Base-by-base conservation (phyloP, 1,284 basidiomycete species). In the Marasmius fiardii region DNA sequence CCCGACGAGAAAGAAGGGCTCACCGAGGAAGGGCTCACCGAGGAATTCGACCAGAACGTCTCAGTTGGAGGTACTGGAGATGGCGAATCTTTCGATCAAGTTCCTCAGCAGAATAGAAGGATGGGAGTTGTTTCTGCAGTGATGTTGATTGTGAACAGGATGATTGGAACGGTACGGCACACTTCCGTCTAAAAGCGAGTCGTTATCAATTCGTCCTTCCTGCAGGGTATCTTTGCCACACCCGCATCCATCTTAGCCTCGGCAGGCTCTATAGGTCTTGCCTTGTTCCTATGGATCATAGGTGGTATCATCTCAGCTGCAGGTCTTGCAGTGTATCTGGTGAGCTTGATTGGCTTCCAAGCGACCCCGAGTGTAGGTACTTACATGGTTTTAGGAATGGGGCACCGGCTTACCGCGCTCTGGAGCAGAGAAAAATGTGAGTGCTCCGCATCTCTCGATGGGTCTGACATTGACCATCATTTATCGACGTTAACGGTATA, bases 291-390 rank as follows among this genome's bases (percentile, higher is more conserved):
- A 64, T 71, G 69, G 69, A 31, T 71, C 7, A 61, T 70, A 35
- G 69, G 69, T 4, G 64, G 65, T 1, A 41, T 63, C 26, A 66
- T 70, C 20, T 67, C 68, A 26, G 60, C 65, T n/a, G 61, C 65
- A 1, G 69, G 69, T 12, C 65, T 69, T 62, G 60, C 64, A 43
- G 67, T 69, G 1, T 71, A 70, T 54, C 64, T 69, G 21, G 67
- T 68, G 52, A 39, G 65, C 35, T 18, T 18, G 23, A n/a, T 56
- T 14, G 14, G 18, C 41, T 33, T 57, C 23, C 21, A 33, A 12
- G n/a, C n/a, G n/a, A n/a, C n/a, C n/a, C 23, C 23, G 35, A 24
- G 35, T 11, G n/a, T n/a, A n/a, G n/a, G 4, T 52, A 18, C 24
- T 11, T 12, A 43, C 58, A 10, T 4, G 10, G 28, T 26, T 54